phyloP scores from a whole-genome alignment of 2,329 filamentous ascomycete genomes.

The Xylaria sp. region DNA sequence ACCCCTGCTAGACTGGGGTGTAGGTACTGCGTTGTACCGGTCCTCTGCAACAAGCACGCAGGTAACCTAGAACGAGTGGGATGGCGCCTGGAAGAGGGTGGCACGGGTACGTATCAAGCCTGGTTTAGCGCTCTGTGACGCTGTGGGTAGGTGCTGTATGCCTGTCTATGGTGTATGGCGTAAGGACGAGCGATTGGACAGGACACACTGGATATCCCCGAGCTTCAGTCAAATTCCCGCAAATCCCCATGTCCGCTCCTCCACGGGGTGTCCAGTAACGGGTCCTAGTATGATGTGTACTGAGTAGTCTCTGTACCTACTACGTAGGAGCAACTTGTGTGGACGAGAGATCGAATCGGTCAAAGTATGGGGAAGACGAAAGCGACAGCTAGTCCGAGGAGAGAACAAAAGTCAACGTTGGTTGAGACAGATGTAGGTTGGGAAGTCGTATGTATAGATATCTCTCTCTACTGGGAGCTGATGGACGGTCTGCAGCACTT shows the following conservation, averaged over 20 bases:
- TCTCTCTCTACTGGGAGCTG: neutral
- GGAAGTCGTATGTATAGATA: neutral
- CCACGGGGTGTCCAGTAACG: constrained; percentile 19
- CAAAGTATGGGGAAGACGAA: constrained; percentile 6
- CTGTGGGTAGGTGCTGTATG: constrained; percentile 6
- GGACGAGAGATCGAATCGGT: constrained; percentile 9
- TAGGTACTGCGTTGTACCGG: constrained; percentile 10
- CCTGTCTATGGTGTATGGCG: neutral
- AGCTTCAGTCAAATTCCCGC: constrained; percentile 38
- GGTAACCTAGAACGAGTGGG: constrained; percentile 33
- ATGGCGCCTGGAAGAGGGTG: constrained; percentile 20
- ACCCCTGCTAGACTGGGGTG: constrained; percentile 20
- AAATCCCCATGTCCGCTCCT: constrained; percentile 32
- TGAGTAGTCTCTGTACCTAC: neutral
- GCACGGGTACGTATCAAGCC: constrained; percentile 23
- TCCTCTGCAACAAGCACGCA: constrained; percentile 23
- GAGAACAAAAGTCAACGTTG: neutral
- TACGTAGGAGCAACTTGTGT: neutral
- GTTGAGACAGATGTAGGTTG: neutral
- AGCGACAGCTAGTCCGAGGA: constrained; percentile 1
- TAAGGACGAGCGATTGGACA: constrained; percentile 15
- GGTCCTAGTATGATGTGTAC: constrained; percentile 7
- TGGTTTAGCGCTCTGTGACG: constrained; percentile 23
- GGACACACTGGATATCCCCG: constrained; percentile 19
- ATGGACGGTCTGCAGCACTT: neutral